phyloP scores from a whole-genome alignment of 768 basidiomycete genomes.

The Dacryopinax primogenitus region DNA sequence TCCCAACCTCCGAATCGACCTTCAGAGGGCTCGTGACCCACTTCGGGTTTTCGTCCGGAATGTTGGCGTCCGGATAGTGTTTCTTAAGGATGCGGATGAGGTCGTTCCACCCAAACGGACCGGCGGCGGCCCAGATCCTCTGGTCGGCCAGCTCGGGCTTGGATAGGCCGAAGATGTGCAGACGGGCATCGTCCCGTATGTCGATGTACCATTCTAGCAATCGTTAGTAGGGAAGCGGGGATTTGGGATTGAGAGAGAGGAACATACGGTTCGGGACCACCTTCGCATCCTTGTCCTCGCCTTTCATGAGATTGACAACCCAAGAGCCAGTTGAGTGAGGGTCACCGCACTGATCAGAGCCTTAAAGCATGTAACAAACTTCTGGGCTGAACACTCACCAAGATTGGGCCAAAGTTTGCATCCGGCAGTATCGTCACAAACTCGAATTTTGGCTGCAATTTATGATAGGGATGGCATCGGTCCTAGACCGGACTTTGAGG shows the following conservation, averaged over 20 bases:
- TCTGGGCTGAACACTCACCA: too few relatives aligned
- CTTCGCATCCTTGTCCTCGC: not conserved
- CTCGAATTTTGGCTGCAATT: not conserved
- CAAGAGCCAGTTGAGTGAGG: not conserved
- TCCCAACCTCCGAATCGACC: not conserved
- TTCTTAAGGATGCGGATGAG: not conserved
- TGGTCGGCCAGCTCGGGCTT: not conserved
- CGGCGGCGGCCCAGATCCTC: not conserved
- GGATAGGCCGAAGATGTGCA: not conserved
- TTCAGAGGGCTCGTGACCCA: not conserved
- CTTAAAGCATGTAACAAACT: too few relatives aligned
- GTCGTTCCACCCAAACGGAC: not conserved
- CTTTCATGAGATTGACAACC: not conserved
- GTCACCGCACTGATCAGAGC: too few relatives aligned
- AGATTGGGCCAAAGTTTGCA: not conserved
- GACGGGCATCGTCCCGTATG: not conserved
- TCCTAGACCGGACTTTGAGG: too few relatives aligned
- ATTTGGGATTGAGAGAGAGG: not conserved
- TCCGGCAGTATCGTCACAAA: not conserved
- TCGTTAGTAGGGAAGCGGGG: not conserved
- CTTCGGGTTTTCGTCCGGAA: not conserved
- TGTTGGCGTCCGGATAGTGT: not conserved
- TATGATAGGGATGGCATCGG: too few relatives aligned
- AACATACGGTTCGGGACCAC: not conserved
- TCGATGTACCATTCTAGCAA: not conserved